Evolutionary conservation across 2,329 filamentous ascomycete genomes (phyloP).

Genomic region (Trichoderma harzianum): DNA sequence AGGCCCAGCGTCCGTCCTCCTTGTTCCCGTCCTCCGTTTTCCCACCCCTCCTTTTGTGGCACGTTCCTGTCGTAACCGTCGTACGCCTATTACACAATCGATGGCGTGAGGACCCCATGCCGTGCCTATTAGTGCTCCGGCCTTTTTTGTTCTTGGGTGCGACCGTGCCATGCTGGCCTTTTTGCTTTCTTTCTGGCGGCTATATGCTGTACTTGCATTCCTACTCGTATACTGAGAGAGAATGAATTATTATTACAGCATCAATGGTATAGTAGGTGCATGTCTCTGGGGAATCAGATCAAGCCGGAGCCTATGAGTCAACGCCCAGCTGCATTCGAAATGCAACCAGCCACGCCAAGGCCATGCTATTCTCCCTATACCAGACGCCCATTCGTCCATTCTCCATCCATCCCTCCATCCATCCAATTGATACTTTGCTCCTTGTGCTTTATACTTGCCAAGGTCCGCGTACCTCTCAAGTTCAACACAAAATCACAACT

Average conservation of each 20-base stretch:
- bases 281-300: not conserved
- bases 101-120: constrained; percentile 18
- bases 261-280: not conserved
- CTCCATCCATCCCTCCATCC: not conserved
- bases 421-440: not conserved
- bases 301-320: not conserved
- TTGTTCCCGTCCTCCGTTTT: constrained; percentile 1
- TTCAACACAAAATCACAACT: not conserved
- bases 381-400: not conserved
- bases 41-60: constrained; percentile 12
- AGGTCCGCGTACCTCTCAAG: not conserved
- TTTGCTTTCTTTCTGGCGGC: not conserved
- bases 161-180: not conserved
- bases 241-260: not conserved
- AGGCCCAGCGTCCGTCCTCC: not conserved
- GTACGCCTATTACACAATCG: constrained; percentile 19
- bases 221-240: too few species aligned
- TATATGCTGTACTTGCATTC: not conserved
- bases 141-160: not conserved
- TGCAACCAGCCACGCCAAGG: constrained; percentile 12
- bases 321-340: not conserved
- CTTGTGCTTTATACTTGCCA: not conserved
- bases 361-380: not conserved
- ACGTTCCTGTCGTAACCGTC: constrained; percentile 17
- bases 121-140: not conserved